Conservation (phyloP, 2,329 filamentous ascomycete species). For the Sclerotiophoma versabilis region DNA sequence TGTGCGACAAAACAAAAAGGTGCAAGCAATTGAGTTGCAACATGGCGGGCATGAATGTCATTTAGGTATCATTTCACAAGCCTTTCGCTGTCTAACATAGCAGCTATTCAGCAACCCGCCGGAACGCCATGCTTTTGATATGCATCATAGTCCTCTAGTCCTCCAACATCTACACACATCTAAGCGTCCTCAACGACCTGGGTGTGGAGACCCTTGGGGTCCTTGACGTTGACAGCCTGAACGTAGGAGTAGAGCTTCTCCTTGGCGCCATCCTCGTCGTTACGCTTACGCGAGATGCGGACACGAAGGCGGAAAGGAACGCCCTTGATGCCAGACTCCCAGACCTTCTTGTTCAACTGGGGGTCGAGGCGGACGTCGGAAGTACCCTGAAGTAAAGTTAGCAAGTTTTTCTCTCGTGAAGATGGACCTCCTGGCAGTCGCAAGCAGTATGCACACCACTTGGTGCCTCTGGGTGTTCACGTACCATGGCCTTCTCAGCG, state of each 20-base stretch:
- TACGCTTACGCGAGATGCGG: slow-evolving; percentile 99
- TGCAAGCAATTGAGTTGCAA: slow-evolving; percentile 1
- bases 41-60: slow-evolving; percentile 42
- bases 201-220: slow-evolving; percentile 96
- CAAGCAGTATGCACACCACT: background rate
- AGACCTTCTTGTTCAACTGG: slow-evolving; percentile 99
- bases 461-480: slow-evolving; percentile 44
- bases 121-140: slow-evolving; percentile 46
- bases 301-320: slow-evolving; percentile 96
- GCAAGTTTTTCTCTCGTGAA: background rate
- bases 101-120: slow-evolving; percentile 47
- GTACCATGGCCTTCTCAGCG: slow-evolving; percentile 93
- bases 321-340: slow-evolving; percentile 99
- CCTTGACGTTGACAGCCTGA: slow-evolving; percentile 99
- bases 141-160: slow-evolving; percentile 33
- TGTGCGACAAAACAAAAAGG: background rate
- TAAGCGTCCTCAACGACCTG: slow-evolving; percentile 78
- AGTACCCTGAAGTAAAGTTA: slow-evolving; percentile 73
- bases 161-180: slow-evolving; percentile 25
- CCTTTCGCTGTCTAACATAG: slow-evolving; percentile 39
- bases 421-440: background rate
- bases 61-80: slow-evolving; percentile 47
- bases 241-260: slow-evolving; percentile 99
- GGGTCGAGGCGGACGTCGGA: slow-evolving; percentile 97
- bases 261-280: slow-evolving; percentile 99